phyloP scores from a whole-genome alignment of 148 eudicot species.

The Selenicereus undatus region DNA sequence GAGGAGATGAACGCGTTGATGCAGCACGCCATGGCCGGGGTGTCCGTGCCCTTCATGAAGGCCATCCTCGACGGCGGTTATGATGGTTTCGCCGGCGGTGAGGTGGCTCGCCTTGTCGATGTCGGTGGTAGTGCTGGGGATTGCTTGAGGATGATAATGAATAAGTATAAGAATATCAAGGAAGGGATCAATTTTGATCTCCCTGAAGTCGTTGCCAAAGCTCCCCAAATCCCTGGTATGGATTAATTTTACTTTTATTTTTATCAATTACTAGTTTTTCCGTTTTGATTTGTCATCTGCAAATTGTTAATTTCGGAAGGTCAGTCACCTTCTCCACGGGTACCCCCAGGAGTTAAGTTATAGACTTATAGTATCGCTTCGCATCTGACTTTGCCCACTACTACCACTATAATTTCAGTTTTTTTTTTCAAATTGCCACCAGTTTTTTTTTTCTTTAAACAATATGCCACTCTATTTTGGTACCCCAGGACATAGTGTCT shows the following conservation, averaged over 20 bases:
- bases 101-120: slow-evolving; percentile 47
- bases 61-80: slow-evolving; percentile 41
- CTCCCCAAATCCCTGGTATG: slow-evolving; percentile 46
- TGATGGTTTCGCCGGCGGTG: slow-evolving; percentile 40
- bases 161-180: slow-evolving; percentile 32
- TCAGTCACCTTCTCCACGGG: too few species aligned
- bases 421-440: too few species aligned
- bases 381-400: too few species aligned
- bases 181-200: slow-evolving; percentile 53
- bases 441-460: too few species aligned
- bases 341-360: too few species aligned
- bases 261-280: neutral
- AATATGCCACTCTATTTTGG: too few species aligned
- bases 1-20: slow-evolving; percentile 53
- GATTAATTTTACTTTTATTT: neutral
- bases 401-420: too few species aligned
- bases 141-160: slow-evolving; percentile 53
- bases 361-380: too few species aligned
- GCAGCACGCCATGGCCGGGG: slow-evolving; percentile 57
- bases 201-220: slow-evolving; percentile 58
- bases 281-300: too few species aligned
- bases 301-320: too few species aligned
- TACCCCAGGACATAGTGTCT: too few species aligned
- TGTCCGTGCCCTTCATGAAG: slow-evolving; percentile 55
- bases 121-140: slow-evolving; percentile 65